Evolutionary conservation across 139 green algal genomes (phyloP), one percentile per base, ranked within the genome.

Genomic region (Pseudopediastrum boryanum): DNA sequence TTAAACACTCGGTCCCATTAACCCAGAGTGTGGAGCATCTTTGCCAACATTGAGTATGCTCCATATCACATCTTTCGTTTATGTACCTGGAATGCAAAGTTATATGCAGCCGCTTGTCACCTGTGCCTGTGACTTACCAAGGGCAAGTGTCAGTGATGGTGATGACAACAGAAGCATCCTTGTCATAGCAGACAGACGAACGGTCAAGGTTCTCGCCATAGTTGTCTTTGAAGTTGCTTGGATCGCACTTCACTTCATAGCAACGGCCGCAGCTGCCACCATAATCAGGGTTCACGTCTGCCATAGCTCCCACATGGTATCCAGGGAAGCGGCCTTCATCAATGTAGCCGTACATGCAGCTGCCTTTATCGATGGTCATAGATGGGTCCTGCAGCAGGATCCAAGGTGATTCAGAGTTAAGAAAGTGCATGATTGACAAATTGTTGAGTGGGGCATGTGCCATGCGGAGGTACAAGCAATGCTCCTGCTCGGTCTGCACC

Each of bases 121-220:
- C n/a, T n/a, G n/a, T 16, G 12, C n/a, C n/a, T 33, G 71, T 54
- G 39, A 70, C 68, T 13, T 19, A 36, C 41, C 71, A 78, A 56
- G 82, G 82, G 76, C 85, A 89, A 36, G 69, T 77, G 50, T 89
- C 85, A 3, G 74, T 83, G 44, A 89, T 64, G 25, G 73, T 87
- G 27, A 89, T 75, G 43, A 84, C 79, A 29, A 85, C 81, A 25
- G 56, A 72, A 0, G 81, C 81, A 19, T 23, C 10, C n/a, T 42
- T 19, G 59, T 85, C 81, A 54, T 43, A 85, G 74, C 81, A 85
- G 3, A 69, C 46, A 25, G 31, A 38, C 1, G 10, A 64, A 25
- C 80, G 56, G 72, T 85, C 73, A 5, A 85, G 56, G 13, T 56
- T 33, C 41, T 77, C 51, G 36, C 80, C 80, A 42, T 85, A 85